Base-by-base conservation (phyloP, 768 basidiomycete genomes). In the Nidularia sp. region DNA sequence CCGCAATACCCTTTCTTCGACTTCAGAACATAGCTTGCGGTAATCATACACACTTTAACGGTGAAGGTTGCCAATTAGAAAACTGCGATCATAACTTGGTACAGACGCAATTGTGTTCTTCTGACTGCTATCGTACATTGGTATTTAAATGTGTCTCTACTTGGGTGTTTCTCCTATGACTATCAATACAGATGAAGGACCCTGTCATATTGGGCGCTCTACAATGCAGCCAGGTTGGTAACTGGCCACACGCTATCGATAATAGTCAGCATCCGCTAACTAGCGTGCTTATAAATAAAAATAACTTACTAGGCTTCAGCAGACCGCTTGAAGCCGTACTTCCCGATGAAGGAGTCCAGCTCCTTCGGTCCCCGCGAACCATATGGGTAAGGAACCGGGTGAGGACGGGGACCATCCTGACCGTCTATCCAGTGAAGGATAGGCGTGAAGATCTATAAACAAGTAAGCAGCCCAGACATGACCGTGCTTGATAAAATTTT, bases 391-490 rank as follows among this genome's bases (percentile, higher is more conserved):
- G 77, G 66, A 46, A 81, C 71, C 4, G 91, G 93, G 61, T 70
- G 84, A 47, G 95, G 94, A 33, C 70, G 70, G 39, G 73, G 71
- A 3, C 86, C 89, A 43, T 72, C 66, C 68, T 77, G 76, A 8
- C 92, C 90, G 10, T 97, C 95, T 66, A 96, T 96, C 93, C 93
- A 95, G 74, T 95, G 94, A 58, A 97, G 69, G 66, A 96, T 89
- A 18, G 91, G 93, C 22, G 93, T 94, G 74, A 93, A 94, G 62
- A 95, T 94, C 90, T 93, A 61, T 15, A 34, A 43, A 53, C 15
- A 57, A 52, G 12, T 18, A 46, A 39, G 42, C 36, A 42, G 45
- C 33, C 7, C 12, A 50, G 13, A 41, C 13, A 10, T 10, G 34
- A n/a, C 7, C n/a, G 7, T 7, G 7, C 13, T 7, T 9, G 36